Conservation (phyloP, 805 yeast genomes). For the Wickerhamiella lipophila region DNA sequence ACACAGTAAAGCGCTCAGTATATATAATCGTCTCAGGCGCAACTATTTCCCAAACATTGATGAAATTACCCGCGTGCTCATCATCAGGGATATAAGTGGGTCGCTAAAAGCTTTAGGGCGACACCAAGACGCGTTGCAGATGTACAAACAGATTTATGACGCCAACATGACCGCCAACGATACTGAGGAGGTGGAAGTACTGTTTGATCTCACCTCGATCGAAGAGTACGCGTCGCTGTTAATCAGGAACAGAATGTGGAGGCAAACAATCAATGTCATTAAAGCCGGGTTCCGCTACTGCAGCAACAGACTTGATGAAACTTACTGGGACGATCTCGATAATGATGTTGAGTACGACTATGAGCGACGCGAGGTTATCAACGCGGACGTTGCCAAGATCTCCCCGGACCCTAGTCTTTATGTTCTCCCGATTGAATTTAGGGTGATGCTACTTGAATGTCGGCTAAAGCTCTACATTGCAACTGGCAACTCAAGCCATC, state of each 20-base stretch:
- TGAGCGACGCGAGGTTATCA: slow-evolving; percentile 33
- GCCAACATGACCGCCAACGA: not conserved
- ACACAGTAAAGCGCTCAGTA: slow-evolving; percentile 21
- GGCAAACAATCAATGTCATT: slow-evolving; percentile 45
- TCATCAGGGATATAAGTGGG: slow-evolving; percentile 22
- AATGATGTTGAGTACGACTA: slow-evolving; percentile 79
- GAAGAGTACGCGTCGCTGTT: slow-evolving; percentile 6
- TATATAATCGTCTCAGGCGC: slow-evolving; percentile 20
- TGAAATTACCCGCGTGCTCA: slow-evolving; percentile 33
- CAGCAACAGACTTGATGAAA: slow-evolving; percentile 49
- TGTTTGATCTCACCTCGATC: not conserved
- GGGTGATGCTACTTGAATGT: slow-evolving; percentile 66
- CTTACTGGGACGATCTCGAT: slow-evolving; percentile 49
- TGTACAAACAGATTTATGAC: slow-evolving; percentile 6
- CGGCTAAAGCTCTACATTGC: slow-evolving; percentile 43
- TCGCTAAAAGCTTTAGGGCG: slow-evolving; percentile 18
- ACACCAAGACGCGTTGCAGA: slow-evolving; percentile 12
- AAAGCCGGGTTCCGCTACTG: slow-evolving; percentile 75
- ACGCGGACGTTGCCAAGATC: not conserved
- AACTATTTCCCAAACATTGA: slow-evolving; percentile 27
- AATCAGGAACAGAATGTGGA: not conserved
- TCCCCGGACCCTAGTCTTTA: slow-evolving; percentile 19
- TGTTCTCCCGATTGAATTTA: slow-evolving; percentile 70
- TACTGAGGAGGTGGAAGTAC: not conserved
- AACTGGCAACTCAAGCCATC: slow-evolving; percentile 28